These are phyloP conservation scores for Chrysanthemum makinoi DNA, from an alignment of 129 eudicot species.

Conservation along the genomic window DNA sequence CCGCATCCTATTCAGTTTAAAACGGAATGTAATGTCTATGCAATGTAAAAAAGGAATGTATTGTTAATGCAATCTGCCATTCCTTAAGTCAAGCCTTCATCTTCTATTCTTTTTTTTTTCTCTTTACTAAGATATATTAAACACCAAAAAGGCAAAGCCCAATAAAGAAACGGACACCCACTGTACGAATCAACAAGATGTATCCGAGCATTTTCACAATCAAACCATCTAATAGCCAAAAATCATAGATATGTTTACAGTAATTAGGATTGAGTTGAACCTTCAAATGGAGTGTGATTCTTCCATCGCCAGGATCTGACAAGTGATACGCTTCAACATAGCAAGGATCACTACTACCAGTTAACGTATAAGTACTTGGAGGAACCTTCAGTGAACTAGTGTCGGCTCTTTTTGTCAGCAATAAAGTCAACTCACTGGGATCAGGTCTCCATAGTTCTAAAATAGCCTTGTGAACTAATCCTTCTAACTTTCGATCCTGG, in stretches of 20 bases:
- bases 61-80: too few relatives aligned
- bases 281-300: conserved; percentile 89
- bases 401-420: conserved; percentile 67
- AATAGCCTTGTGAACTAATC: conserved; percentile 90
- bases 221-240: neutral
- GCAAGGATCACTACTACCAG: conserved; percentile 95
- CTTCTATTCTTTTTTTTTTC: too few relatives aligned
- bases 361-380: conserved; percentile 75
- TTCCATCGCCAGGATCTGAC: conserved; percentile 91
- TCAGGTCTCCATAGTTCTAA: conserved; percentile 98
- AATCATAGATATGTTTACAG: conserved; percentile 1
- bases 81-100: too few relatives aligned
- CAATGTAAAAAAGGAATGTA: too few relatives aligned
- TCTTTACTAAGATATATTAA: too few relatives aligned
- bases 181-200: too few relatives aligned
- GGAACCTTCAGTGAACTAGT: conserved; percentile 72
- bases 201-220: neutral
- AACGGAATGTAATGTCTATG: too few relatives aligned
- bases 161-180: too few relatives aligned
- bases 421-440: conserved; percentile 72
- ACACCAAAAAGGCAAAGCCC: too few relatives aligned
- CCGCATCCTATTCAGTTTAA: too few relatives aligned
- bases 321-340: conserved; percentile 97
- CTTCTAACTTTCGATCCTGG: conserved; percentile 96
- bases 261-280: conserved; percentile 33